Evolutionary conservation across 768 basidiomycete genomes (phyloP).

Genomic region (Kwoniella dendrophila): DNA sequence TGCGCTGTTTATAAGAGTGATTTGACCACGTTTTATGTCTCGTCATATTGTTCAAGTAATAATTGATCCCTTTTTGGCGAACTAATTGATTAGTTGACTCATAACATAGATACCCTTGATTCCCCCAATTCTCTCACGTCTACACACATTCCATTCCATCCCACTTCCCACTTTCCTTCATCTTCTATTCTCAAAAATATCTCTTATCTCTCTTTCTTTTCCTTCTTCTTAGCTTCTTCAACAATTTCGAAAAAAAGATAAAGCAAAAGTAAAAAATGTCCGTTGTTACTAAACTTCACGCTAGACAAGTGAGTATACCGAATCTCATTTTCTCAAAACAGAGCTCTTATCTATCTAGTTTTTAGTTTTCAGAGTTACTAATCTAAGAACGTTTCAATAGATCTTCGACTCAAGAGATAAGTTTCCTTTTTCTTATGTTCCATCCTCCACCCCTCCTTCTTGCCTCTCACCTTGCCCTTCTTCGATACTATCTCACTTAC

Average conservation of each 20-base stretch:
- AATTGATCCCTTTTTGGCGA: no score
- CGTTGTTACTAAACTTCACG: slow-evolving; percentile 78
- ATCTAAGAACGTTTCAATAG: slow-evolving; percentile 58
- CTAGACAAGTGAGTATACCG: slow-evolving; percentile 72
- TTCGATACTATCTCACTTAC: not conserved
- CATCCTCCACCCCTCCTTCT: not conserved
- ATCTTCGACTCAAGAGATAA: slow-evolving; percentile 99
- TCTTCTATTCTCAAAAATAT: slow-evolving; percentile 47
- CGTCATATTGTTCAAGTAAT: no score
- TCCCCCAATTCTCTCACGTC: slow-evolving; percentile 10
- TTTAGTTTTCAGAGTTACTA: slow-evolving; percentile 2
- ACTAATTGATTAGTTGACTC: no score
- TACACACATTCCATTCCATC: not conserved
- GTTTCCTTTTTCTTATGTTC: slow-evolving; percentile 55
- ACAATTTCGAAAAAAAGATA: not conserved
- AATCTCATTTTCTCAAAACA: not conserved
- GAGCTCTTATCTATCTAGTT: slow-evolving; percentile 23
- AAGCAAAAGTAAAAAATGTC: slow-evolving; percentile 66
- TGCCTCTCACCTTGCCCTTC: not conserved
- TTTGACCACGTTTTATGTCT: slow-evolving; percentile 1
- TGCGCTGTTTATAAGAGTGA: not conserved
- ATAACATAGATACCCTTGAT: no score
- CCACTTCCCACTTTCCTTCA: slow-evolving; percentile 56
- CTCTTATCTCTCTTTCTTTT: not conserved
- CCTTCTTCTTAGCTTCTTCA: slow-evolving; percentile 3